These are phyloP conservation scores for Phytopythium ostracodes DNA, from an alignment of 352 stramenopile species.

Conservation along the genomic window DNA sequence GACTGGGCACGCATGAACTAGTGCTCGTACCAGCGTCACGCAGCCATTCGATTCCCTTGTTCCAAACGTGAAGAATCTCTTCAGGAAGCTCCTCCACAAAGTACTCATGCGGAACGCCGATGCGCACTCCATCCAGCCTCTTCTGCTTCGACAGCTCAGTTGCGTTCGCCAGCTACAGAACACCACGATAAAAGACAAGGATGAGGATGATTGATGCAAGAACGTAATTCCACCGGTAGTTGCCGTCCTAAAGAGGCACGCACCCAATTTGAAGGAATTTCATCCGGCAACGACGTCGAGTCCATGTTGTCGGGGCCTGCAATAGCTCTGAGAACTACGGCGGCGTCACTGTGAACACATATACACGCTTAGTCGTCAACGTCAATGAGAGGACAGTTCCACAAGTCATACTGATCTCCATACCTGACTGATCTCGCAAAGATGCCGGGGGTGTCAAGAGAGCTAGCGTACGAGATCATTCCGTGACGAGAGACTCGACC, in stretches of 20 bases:
- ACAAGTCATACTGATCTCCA: too few relatives aligned
- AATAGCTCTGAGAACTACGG: slow-evolving; percentile 77
- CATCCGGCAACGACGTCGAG: slow-evolving; percentile 68
- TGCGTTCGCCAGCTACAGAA: slow-evolving; percentile 13
- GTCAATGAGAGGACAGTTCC: not conserved
- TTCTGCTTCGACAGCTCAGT: slow-evolving; percentile 19
- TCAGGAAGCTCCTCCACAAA: slow-evolving; percentile 89
- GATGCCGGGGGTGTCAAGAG: slow-evolving; percentile 95
- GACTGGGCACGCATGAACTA: not conserved
- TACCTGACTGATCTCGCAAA: slow-evolving; percentile 84
- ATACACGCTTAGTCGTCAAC: not conserved
- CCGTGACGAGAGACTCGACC: slow-evolving; percentile 95
- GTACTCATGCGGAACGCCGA: slow-evolving; percentile 95
- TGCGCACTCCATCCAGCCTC: slow-evolving; percentile 66
- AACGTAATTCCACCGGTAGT: not conserved
- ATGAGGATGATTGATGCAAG: not conserved
- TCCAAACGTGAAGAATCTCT: slow-evolving; percentile 84
- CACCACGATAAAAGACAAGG: not conserved
- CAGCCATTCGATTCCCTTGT: slow-evolving; percentile 68
- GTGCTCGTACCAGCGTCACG: slow-evolving; percentile 32
- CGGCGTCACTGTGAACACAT: slow-evolving; percentile 48
- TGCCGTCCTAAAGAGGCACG: not conserved
- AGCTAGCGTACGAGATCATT: slow-evolving; percentile 96
- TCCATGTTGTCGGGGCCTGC: slow-evolving; percentile 77
- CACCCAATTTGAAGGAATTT: slow-evolving; percentile 53